A percentile compares a stretch with the other conserved stretches of the same genome.
These are phyloP conservation scores for Trichoderma pleuroti DNA, from an alignment of 2,329 filamentous ascomycete species.

Conservation along the genomic window DNA sequence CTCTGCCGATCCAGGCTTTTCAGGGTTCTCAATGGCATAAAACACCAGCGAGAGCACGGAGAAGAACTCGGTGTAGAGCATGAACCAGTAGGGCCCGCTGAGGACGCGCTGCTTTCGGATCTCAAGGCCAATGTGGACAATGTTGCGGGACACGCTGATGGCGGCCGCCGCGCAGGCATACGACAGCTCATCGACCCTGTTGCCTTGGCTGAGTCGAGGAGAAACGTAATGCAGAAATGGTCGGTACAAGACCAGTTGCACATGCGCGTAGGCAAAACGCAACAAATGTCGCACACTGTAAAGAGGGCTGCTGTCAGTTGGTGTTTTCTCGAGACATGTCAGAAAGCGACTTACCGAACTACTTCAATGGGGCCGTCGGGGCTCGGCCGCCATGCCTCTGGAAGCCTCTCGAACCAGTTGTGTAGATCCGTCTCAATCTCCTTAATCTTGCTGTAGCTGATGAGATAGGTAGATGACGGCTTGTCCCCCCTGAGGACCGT, in stretches of 20 bases:
- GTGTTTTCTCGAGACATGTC: background rate
- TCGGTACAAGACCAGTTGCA: conserved; percentile 77
- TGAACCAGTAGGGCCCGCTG: conserved; percentile 84
- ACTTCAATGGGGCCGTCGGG: conserved; percentile 71
- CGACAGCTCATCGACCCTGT: conserved; percentile 67
- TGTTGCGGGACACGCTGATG: conserved; percentile 64
- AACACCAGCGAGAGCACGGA: conserved; percentile 76
- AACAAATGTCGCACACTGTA: conserved; percentile 67
- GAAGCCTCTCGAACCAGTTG: conserved; percentile 64
- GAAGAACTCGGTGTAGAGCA: conserved; percentile 80
- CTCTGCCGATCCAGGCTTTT: conserved; percentile 70
- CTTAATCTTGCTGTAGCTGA: conserved; percentile 61
- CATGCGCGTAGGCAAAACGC: conserved; percentile 75
- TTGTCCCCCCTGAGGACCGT: conserved; percentile 41
- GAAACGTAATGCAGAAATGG: conserved; percentile 83
- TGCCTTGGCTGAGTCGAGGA: conserved; percentile 53
- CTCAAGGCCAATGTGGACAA: conserved; percentile 75
- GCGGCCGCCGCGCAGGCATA: conserved; percentile 68
- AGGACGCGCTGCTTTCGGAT: conserved; percentile 72
- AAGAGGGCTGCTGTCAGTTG: background rate
- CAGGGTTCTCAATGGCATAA: conserved; percentile 75
- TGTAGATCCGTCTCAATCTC: conserved; percentile 62
- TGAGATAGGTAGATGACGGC: conserved; percentile 53
- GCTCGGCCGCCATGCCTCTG: conserved; percentile 73
- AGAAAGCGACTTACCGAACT: conserved; percentile 59